These are phyloP conservation scores for Friedmanniomyces simplex DNA, from an alignment of 495 filamentous ascomycete species.

Conservation along the genomic window DNA sequence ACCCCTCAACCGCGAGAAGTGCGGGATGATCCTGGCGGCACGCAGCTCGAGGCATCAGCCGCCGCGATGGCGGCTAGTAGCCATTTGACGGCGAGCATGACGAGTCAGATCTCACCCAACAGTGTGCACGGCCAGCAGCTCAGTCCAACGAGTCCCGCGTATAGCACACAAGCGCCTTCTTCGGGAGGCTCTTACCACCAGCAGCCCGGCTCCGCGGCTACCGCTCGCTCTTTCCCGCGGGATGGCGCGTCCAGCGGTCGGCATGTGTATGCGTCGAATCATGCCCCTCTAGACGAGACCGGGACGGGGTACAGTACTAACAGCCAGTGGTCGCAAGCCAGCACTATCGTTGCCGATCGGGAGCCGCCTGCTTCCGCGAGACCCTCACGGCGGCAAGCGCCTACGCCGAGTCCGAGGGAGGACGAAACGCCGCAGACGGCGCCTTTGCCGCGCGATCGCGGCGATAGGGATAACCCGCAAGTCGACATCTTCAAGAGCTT, in stretches of 20 bases:
- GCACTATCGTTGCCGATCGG: slow-evolving; percentile 17
- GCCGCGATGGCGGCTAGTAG: slow-evolving; percentile 63
- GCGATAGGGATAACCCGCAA: slow-evolving; percentile 32
- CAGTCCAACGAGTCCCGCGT: slow-evolving; percentile 64
- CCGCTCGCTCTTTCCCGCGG: slow-evolving; percentile 40
- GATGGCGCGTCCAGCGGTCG: slow-evolving; percentile 26
- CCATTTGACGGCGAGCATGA: slow-evolving; percentile 53
- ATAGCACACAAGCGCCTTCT: slow-evolving; percentile 35
- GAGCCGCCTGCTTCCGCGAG: slow-evolving; percentile 1
- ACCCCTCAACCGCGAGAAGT: slow-evolving; percentile 19
- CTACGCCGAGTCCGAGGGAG: slow-evolving; percentile 17
- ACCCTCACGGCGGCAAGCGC: slow-evolving; percentile 8
- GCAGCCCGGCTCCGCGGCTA: slow-evolving; percentile 20
- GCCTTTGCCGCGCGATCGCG: slow-evolving; percentile 22
- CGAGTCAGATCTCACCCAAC: slow-evolving; percentile 53
- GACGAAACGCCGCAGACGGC: slow-evolving; percentile 16
- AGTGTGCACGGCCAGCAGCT: slow-evolving; percentile 45
- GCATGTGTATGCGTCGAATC: neutral
- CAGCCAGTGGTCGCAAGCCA: slow-evolving; percentile 26
- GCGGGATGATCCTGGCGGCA: slow-evolving; percentile 36
- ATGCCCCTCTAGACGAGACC: slow-evolving; percentile 1
- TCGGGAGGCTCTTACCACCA: slow-evolving; percentile 20
- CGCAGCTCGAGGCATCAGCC: slow-evolving; percentile 50
- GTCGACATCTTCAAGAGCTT: slow-evolving; percentile 98
- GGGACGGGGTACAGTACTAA: slow-evolving; percentile 24